Evolutionary conservation across 2,329 filamentous ascomycete genomes (phyloP).

Genomic region (Fusarium vanettenii): DNA sequence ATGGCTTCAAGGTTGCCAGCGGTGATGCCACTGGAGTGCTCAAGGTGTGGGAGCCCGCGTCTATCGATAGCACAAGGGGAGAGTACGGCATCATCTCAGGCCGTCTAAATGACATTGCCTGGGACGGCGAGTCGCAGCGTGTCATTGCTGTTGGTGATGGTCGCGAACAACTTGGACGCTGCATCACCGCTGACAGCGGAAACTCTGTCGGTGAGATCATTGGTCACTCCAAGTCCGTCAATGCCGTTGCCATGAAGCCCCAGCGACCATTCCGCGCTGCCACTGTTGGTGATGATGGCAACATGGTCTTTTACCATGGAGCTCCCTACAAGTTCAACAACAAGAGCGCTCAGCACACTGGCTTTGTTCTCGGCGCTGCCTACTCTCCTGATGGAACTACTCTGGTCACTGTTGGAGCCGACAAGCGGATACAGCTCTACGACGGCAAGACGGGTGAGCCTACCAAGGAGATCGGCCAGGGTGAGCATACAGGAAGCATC

Average conservation of each 20-base stretch:
- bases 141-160: constrained; percentile 97
- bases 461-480: constrained; percentile 80
- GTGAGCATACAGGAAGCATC: constrained; percentile 91
- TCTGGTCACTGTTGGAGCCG: constrained; percentile 91
- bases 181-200: constrained; percentile 93
- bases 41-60: constrained; percentile 91
- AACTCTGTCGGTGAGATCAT: constrained; percentile 96
- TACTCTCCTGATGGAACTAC: constrained; percentile 89
- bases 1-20: constrained; percentile 93
- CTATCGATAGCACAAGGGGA: constrained; percentile 86
- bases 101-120: constrained; percentile 94
- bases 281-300: constrained; percentile 90
- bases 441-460: constrained; percentile 95
- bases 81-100: constrained; percentile 96
- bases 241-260: constrained; percentile 88
- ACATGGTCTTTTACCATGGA: constrained; percentile 91
- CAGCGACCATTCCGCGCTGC: constrained; percentile 92
- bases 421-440: constrained; percentile 92
- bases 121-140: constrained; percentile 96
- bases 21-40: constrained; percentile 88
- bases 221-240: constrained; percentile 91
- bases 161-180: constrained; percentile 92
- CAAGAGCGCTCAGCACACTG: constrained; percentile 84
- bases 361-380: constrained; percentile 87
- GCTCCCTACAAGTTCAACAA: constrained; percentile 95